These are phyloP conservation scores for Sporothrix humicola DNA, from an alignment of 2,329 filamentous ascomycete genomes.

Conservation along the genomic window DNA sequence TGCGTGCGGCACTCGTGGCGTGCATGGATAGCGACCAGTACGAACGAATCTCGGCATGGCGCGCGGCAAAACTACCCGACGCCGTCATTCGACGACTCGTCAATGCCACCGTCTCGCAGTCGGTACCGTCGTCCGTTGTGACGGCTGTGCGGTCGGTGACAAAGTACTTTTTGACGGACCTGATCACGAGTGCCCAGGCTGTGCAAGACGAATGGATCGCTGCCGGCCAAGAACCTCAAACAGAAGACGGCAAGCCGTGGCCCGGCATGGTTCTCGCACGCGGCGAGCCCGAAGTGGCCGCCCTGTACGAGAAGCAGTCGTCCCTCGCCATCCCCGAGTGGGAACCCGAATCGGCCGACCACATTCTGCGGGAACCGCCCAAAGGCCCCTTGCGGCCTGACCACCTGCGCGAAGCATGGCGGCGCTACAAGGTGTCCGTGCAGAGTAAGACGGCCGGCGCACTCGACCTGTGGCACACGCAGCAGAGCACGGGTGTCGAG, in stretches of 20 bases:
- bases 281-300: slow-evolving; percentile 42
- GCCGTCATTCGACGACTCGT: slow-evolving; percentile 75
- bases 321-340: slow-evolving; percentile 40
- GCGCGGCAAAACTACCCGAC: slow-evolving; percentile 70
- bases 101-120: slow-evolving; percentile 81
- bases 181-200: slow-evolving; percentile 73
- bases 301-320: slow-evolving; percentile 46
- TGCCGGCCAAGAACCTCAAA: slow-evolving; percentile 62
- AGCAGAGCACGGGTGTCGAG: slow-evolving; percentile 64
- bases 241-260: slow-evolving; percentile 56
- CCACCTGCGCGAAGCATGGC: slow-evolving; percentile 74
- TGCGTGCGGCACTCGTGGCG: slow-evolving; percentile 66
- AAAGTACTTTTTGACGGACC: slow-evolving; percentile 77
- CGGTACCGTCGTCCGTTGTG: slow-evolving; percentile 73
- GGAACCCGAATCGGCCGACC: slow-evolving; percentile 42
- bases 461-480: slow-evolving; percentile 65
- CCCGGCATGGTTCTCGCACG: slow-evolving; percentile 41
- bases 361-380: slow-evolving; percentile 46
- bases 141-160: slow-evolving; percentile 77
- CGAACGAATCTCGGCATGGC: slow-evolving; percentile 72
- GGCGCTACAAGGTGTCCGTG: slow-evolving; percentile 67
- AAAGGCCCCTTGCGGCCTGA: slow-evolving; percentile 71
- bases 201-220: slow-evolving; percentile 75
- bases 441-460: slow-evolving; percentile 69
- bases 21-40: slow-evolving; percentile 71